phyloP scores from a whole-genome alignment of 2,329 filamentous ascomycete genomes.

The Sporothrix brunneoviolacea region DNA sequence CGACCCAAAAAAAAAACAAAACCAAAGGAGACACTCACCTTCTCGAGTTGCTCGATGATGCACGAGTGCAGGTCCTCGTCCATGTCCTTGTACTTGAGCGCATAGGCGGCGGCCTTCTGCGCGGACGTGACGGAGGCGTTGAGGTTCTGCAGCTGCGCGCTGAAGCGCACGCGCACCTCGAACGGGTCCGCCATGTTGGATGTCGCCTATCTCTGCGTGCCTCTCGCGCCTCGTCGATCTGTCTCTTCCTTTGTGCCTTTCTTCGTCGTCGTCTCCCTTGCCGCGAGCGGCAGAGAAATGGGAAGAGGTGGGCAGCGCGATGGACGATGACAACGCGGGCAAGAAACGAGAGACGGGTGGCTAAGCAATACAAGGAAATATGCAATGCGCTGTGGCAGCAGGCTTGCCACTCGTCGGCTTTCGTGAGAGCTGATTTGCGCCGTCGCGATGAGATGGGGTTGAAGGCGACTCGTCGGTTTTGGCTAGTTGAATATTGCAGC shows the following conservation, averaged over 20 bases:
- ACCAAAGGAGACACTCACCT: conserved; percentile 40
- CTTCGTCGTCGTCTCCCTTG: not conserved
- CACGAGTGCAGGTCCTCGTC: conserved; percentile 96
- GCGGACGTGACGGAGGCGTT: conserved; percentile 85
- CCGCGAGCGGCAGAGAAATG: not conserved
- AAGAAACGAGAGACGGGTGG: too few relatives aligned
- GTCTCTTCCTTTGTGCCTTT: too few relatives aligned
- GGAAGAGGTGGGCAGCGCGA: too few relatives aligned
- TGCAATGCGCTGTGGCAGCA: too few relatives aligned
- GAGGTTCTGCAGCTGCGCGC: conserved; percentile 77
- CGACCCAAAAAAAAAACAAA: not conserved
- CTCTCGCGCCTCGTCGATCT: too few relatives aligned
- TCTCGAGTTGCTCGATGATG: conserved; percentile 90
- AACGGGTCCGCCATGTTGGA: conserved; percentile 69
- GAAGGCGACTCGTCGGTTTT: too few relatives aligned
- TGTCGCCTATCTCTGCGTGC: not conserved
- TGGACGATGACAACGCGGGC: too few relatives aligned
- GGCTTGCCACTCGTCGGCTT: too few relatives aligned
- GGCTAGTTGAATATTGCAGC: too few relatives aligned
- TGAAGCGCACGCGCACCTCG: conserved; percentile 97
- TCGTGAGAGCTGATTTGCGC: too few relatives aligned
- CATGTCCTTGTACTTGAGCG: conserved; percentile 87
- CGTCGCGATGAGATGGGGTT: too few relatives aligned
- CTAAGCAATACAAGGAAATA: too few relatives aligned
- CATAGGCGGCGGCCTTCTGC: conserved; percentile 91